Evolutionary conservation across 805 yeast species (phyloP).

Genomic region (Alloascoidea hylecoeti): DNA sequence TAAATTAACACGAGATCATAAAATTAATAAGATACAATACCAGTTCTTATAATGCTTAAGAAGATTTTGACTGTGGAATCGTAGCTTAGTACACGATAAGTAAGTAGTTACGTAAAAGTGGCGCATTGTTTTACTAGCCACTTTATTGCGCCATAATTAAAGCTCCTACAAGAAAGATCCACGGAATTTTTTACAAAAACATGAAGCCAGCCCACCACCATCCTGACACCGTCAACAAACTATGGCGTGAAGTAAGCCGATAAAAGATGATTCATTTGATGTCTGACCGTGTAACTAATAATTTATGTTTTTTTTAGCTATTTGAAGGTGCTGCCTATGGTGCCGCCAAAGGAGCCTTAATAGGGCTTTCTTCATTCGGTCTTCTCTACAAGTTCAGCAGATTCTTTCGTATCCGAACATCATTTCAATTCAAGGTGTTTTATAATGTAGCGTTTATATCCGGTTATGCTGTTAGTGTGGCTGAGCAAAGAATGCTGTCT

Average conservation of each 20-base stretch:
- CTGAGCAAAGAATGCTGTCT: conserved; percentile 1
- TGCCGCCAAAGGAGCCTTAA: conserved; percentile 1
- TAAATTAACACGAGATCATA: no score
- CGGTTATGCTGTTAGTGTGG: neutral
- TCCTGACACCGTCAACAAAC: neutral
- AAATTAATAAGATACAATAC: no score
- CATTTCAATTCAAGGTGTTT: conserved; percentile 1
- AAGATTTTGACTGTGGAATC: no score
- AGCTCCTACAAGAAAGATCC: no score
- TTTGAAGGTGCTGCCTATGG: neutral
- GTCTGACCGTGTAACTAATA: neutral
- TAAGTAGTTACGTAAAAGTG: no score
- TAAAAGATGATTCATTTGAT: neutral
- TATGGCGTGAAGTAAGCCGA: neutral
- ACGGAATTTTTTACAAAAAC: no score
- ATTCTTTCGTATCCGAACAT: neutral
- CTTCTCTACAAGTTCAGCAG: neutral
- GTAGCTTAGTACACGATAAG: no score
- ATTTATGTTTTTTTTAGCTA: neutral
- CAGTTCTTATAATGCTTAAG: no score
- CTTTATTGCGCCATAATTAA: no score
- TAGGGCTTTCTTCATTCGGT: neutral
- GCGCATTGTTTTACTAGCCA: no score
- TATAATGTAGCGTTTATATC: neutral
- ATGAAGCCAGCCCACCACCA: conserved; percentile 1